phyloP scores from a whole-genome alignment of 148 eudicot species.

The Chenopodium suecicum region DNA sequence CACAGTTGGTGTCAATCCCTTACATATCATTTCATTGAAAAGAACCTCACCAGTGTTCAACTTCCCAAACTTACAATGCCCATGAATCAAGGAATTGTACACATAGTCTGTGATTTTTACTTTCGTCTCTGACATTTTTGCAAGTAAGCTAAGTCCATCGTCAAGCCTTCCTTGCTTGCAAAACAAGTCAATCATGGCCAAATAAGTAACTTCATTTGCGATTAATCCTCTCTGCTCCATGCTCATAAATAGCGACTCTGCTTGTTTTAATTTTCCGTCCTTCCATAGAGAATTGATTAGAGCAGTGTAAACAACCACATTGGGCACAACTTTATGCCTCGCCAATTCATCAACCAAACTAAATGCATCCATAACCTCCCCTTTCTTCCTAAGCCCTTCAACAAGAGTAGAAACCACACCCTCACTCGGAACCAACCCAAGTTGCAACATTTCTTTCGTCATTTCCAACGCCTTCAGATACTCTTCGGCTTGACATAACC shows the following conservation, averaged over 20 bases:
- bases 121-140: constrained; percentile 49
- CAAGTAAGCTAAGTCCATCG: constrained; percentile 43
- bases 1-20: constrained; percentile 59
- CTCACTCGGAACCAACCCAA: constrained; percentile 61
- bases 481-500: constrained; percentile 55
- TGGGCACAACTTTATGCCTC: constrained; percentile 48
- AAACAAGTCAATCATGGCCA: constrained; percentile 55
- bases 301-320: constrained; percentile 61
- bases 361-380: constrained; percentile 47
- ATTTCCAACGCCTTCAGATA: constrained; percentile 42
- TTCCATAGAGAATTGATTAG: constrained; percentile 65
- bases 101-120: constrained; percentile 48
- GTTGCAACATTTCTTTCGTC: constrained; percentile 58
- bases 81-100: constrained; percentile 66
- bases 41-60: constrained; percentile 46
- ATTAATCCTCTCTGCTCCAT: constrained; percentile 54
- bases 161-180: constrained; percentile 60
- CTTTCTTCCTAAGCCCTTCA: constrained; percentile 75
- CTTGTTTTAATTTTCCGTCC: constrained; percentile 60
- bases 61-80: constrained; percentile 66
- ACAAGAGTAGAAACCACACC: constrained; percentile 62
- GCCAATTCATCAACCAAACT: constrained; percentile 47
- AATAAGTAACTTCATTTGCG: constrained; percentile 66
- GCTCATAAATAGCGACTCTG: constrained; percentile 40
- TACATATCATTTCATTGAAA: constrained; percentile 50